Evolutionary conservation across 768 basidiomycete species (phyloP).

Genomic region (Boletus tomentosulus): DNA sequence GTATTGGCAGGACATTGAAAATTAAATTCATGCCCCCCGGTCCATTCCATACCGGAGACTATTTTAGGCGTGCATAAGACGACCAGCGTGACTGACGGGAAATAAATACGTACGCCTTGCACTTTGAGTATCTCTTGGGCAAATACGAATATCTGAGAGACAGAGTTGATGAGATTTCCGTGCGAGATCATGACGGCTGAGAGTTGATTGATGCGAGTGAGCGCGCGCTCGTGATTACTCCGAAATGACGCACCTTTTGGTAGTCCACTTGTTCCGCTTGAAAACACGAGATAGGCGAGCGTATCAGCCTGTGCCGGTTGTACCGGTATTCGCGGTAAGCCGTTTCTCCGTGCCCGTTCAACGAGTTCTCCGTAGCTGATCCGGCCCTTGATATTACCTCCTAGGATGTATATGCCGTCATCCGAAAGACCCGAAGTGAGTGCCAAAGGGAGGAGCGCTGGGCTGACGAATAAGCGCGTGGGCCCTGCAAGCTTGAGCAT

Average conservation of each 20-base stretch:
- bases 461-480: conserved; percentile 53
- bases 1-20: conserved; percentile 62
- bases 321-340: conserved; percentile 30
- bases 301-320: conserved; percentile 48
- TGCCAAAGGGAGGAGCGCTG: conserved; percentile 39
- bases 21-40: conserved; percentile 44
- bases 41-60: conserved; percentile 39
- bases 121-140: conserved; percentile 31
- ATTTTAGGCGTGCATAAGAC: background rate
- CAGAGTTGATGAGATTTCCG: conserved; percentile 50
- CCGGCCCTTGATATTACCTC: conserved; percentile 39
- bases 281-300: conserved; percentile 68
- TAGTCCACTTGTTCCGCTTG: conserved; percentile 73
- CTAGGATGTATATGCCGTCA: conserved; percentile 46
- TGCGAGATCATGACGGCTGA: conserved; percentile 73
- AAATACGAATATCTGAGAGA: conserved; percentile 37
- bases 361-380: conserved; percentile 46
- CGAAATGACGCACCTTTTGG: conserved; percentile 53
- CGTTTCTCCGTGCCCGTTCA: no score
- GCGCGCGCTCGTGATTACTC: background rate
- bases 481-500: conserved; percentile 43
- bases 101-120: conserved; percentile 33
- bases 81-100: background rate
- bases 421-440: conserved; percentile 9
- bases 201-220: conserved; percentile 2